A percentile compares a stretch with the other conserved stretches of the same genome.
These are phyloP conservation scores for Akanthomyces dipterigenus DNA, from an alignment of 2,329 filamentous ascomycete species.

Conservation along the genomic window DNA sequence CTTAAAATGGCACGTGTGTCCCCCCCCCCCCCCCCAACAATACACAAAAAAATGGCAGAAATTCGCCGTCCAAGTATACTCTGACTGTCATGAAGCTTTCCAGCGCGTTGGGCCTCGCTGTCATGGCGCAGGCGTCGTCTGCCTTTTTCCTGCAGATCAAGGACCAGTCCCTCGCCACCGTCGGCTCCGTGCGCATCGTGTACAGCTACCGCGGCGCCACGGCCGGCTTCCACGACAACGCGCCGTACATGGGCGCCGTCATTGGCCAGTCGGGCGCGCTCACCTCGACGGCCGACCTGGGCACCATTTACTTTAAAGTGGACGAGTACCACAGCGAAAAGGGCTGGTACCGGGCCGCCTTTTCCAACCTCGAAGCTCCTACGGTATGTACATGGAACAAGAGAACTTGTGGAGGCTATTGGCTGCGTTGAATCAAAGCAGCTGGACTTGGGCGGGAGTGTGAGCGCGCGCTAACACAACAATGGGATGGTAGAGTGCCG, in stretches of 20 bases:
- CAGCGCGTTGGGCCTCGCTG: neutral
- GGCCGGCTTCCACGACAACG: constrained; percentile 1
- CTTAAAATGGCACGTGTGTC: neutral
- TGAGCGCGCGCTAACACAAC: neutral
- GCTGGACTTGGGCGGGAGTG: too few species aligned
- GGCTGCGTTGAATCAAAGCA: neutral
- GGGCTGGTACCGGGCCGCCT: constrained; percentile 10
- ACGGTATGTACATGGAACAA: neutral
- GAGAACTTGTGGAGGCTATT: neutral
- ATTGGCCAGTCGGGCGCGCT: neutral
- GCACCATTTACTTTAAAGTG: constrained; percentile 8
- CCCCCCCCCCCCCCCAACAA: neutral
- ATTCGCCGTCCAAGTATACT: neutral
- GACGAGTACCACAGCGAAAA: constrained; percentile 7
- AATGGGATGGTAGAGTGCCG: neutral
- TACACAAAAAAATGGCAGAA: neutral
- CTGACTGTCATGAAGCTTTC: constrained; percentile 2
- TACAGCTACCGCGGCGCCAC: constrained; percentile 10
- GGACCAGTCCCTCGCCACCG: neutral
- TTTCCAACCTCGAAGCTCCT: constrained; percentile 3
- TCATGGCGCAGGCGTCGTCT: neutral
- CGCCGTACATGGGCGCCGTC: constrained; percentile 10
- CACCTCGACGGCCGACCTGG: constrained; percentile 9
- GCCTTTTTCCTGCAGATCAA: constrained; percentile 12
- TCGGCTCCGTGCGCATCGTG: constrained; percentile 5